Conservation (phyloP, 345 rosid genomes). For the Raphanus sativus region DNA sequence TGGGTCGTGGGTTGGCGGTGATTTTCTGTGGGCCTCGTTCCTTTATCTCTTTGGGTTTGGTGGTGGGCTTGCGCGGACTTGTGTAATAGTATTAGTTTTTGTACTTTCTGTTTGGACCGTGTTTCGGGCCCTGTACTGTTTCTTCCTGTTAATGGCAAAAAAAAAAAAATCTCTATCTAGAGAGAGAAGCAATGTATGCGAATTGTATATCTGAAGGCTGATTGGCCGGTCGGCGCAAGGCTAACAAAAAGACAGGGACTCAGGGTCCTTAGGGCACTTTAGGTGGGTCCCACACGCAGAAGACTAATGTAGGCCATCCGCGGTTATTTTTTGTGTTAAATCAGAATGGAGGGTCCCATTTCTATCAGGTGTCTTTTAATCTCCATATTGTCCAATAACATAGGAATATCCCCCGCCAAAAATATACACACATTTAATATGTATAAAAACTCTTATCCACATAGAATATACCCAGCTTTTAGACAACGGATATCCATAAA, state of each 20-base stretch:
- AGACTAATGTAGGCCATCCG: constrained; percentile 19
- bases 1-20: too few species aligned
- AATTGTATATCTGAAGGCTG: constrained; percentile 20
- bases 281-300: constrained; percentile 28
- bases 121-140: too few species aligned
- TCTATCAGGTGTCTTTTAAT: constrained; percentile 27
- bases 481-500: constrained; percentile 1
- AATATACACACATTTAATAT: not conserved
- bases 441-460: constrained; percentile 4
- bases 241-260: constrained; percentile 32
- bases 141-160: too few species aligned
- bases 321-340: constrained; percentile 8
- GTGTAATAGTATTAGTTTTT: too few species aligned
- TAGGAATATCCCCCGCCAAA: constrained; percentile 35
- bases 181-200: constrained; percentile 6
- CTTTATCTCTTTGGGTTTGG: too few species aligned
- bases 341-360: not conserved
- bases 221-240: constrained; percentile 44
- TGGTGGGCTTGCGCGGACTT: too few species aligned
- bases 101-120: too few species aligned
- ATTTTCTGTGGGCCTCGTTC: too few species aligned
- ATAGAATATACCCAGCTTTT: constrained; percentile 26
- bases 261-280: constrained; percentile 12
- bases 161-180: not conserved
- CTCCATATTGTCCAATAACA: constrained; percentile 37